Conservation (phyloP, 192 early-diverging fungal species). For the Phlyctochytrium arcticum region DNA sequence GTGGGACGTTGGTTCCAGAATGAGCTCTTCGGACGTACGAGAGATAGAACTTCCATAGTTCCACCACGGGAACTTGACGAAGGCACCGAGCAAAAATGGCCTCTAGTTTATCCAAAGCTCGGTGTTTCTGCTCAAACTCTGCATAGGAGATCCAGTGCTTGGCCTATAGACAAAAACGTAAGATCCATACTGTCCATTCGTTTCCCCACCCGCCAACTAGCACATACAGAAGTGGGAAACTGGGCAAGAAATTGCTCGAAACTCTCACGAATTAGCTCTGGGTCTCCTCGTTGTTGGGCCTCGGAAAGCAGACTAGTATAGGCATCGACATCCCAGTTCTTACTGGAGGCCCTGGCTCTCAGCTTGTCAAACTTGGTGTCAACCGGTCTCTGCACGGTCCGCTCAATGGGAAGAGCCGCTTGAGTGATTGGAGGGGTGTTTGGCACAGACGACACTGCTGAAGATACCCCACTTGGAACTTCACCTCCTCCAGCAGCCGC, state of each 20-base stretch:
- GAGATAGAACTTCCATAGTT: conserved; percentile 86
- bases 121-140: conserved; percentile 76
- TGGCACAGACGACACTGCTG: too few species aligned
- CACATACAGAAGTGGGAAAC: conserved; percentile 79
- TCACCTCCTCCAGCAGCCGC: too few species aligned
- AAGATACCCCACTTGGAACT: too few species aligned
- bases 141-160: conserved; percentile 74
- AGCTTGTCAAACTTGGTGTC: conserved; percentile 16
- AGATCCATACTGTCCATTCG: neutral
- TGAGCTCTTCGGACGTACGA: conserved; percentile 79
- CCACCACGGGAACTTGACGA: conserved; percentile 75
- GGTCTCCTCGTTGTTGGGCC: conserved; percentile 52
- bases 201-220: neutral
- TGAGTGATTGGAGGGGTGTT: too few species aligned
- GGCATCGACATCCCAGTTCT: conserved; percentile 25
- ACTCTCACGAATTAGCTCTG: conserved; percentile 52
- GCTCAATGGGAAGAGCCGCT: too few species aligned
- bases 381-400: too few species aligned
- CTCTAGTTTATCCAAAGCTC: conserved; percentile 73
- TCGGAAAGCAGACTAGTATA: conserved; percentile 52
- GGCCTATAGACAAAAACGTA: conserved; percentile 33
- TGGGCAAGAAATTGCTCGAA: conserved; percentile 69
- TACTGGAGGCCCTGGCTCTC: neutral
- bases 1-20: conserved; percentile 44
- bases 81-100: conserved; percentile 80